Evolutionary conservation across 2,329 filamentous ascomycete species (phyloP), one percentile per base, ranked within the genome.

Genomic region (Aspergillus fumigatus): DNA sequence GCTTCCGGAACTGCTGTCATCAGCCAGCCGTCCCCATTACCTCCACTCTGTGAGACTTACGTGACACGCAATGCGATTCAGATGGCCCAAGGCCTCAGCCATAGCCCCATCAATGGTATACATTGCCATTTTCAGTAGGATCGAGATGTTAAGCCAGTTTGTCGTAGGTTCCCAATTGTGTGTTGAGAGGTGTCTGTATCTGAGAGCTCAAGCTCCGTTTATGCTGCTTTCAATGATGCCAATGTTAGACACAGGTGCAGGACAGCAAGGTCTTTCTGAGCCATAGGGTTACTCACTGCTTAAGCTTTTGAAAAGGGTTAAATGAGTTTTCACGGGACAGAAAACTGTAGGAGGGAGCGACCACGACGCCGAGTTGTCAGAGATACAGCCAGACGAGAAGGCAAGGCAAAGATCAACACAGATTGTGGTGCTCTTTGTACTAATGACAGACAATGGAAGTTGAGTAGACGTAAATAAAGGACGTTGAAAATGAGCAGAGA

Each of bases 81-180:
- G 57, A 29, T 68, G 63, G 21, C 52, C 48, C 56, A 72, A 58
- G 41, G 65, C 67, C 50, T 68, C 65, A 41, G 63, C 61, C 68
- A 72, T 71, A 52, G 61, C 67, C 51, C 54, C 60, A 43, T 71
- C 67, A n/a, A 70, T 54, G 8, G 59, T 59, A 47, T 65, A 50
- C 17, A 52, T 38, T 25, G 57, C 50, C 65, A 67, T 65, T 3
- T 41, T 55, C 49, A 48, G 14, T 49, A 49, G 32, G 23, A 29
- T 26, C 27, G 17, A 55, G 38, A 14, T 25, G 21, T 25, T 47
- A 23, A 17, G 11, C 21, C 21, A 38, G 5, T 17, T 17, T 45
- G 41, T 23, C 8, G n/a, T 8, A 23, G 41, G 9, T 11, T 45
- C 41, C 41, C 8, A 8, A n/a, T n/a, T 43, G 3, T 43, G 17